Evolutionary conservation across 2,329 filamentous ascomycete species (phyloP).

Genomic region (Colletotrichum trifolii): DNA sequence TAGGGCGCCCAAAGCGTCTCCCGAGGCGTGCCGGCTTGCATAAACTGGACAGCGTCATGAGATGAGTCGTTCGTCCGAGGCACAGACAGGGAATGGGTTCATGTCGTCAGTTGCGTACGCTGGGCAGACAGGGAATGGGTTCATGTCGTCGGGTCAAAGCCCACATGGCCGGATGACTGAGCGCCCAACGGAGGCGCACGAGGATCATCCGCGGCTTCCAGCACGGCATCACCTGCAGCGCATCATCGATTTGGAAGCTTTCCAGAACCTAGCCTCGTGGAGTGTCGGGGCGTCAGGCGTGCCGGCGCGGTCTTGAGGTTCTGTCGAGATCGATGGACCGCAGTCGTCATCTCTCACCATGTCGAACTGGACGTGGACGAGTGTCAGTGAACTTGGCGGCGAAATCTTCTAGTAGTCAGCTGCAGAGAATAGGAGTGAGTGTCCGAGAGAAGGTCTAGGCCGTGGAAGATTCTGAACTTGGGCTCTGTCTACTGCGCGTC

Average conservation of each 20-base stretch:
- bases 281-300: too few relatives aligned
- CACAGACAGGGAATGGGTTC: slow-evolving; percentile 10
- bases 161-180: slow-evolving; percentile 10
- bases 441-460: too few relatives aligned
- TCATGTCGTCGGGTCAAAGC: slow-evolving; percentile 1
- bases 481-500: too few relatives aligned
- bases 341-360: too few relatives aligned
- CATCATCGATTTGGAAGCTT: background rate
- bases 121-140: slow-evolving; percentile 3
- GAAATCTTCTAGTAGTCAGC: too few relatives aligned
- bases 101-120: slow-evolving; percentile 17
- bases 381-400: too few relatives aligned
- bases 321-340: too few relatives aligned
- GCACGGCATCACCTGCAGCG: background rate
- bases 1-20: slow-evolving; percentile 2
- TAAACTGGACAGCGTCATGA: slow-evolving; percentile 6
- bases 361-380: too few relatives aligned
- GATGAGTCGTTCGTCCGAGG: slow-evolving; percentile 27
- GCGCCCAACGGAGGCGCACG: slow-evolving; percentile 24
- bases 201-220: slow-evolving; percentile 1
- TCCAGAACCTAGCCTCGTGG: background rate
- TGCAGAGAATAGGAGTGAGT: too few relatives aligned
- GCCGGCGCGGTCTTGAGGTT: too few relatives aligned
- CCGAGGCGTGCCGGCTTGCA: slow-evolving; percentile 3
- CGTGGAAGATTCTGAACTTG: too few relatives aligned